Percentiles rank a stretch among this genome's conserved stretches.
Conservation (phyloP, 2,329 filamentous ascomycete species). For the Phialemoniopsis sp. region DNA sequence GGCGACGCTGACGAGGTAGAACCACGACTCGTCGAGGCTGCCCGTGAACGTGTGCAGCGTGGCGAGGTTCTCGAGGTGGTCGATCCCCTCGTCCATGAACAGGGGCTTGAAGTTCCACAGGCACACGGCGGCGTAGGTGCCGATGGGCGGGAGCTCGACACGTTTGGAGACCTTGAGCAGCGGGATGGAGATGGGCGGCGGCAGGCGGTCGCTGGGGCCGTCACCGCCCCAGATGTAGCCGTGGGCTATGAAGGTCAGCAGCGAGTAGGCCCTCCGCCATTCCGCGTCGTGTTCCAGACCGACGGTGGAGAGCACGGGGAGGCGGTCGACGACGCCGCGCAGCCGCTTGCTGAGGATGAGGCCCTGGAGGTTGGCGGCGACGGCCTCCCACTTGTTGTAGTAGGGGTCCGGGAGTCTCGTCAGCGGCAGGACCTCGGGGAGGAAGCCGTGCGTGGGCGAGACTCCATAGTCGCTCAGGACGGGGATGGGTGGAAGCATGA, state of each 20-base stretch:
- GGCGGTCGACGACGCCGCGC: slow-evolving; percentile 70
- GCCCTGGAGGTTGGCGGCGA: slow-evolving; percentile 80
- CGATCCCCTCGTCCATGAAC: slow-evolving; percentile 76
- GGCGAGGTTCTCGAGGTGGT: slow-evolving; percentile 81
- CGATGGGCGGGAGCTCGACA: slow-evolving; percentile 85
- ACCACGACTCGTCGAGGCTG: slow-evolving; percentile 96
- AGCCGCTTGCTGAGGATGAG: slow-evolving; percentile 82
- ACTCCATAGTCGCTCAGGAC: slow-evolving; percentile 74
- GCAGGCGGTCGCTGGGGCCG: slow-evolving; percentile 71
- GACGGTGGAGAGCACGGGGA: slow-evolving; percentile 80
- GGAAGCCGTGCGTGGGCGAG: slow-evolving; percentile 76
- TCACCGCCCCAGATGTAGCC: slow-evolving; percentile 94
- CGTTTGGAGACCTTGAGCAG: slow-evolving; percentile 71
- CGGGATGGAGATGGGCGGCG: slow-evolving; percentile 77
- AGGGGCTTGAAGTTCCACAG: slow-evolving; percentile 97
- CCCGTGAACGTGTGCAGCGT: slow-evolving; percentile 90
- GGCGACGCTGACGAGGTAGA: slow-evolving; percentile 91
- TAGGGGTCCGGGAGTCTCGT: slow-evolving; percentile 81
- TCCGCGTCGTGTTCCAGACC: slow-evolving; percentile 80
- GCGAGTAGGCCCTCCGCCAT: slow-evolving; percentile 89
- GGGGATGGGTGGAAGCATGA: slow-evolving; percentile 59
- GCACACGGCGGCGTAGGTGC: slow-evolving; percentile 86
- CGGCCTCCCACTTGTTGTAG: slow-evolving; percentile 91
- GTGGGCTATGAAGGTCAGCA: slow-evolving; percentile 88
- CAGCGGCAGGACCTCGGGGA: slow-evolving; percentile 77